Conservation (phyloP, 202 grass and related monocot species). For the Schoenoplectus triqueter region DNA sequence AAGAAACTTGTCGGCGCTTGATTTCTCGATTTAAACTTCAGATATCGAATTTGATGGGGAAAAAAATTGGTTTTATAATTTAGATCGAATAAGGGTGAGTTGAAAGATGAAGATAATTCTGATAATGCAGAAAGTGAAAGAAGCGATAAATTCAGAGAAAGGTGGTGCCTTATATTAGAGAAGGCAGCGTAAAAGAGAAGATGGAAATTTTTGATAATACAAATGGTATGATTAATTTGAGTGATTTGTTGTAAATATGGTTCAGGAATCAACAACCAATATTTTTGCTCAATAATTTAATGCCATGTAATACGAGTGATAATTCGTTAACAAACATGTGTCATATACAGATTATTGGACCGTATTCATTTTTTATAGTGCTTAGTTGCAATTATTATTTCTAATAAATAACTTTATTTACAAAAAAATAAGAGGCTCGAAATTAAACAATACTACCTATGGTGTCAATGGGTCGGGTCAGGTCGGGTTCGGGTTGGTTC, state of each 20-base stretch:
- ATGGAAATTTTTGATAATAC: background rate
- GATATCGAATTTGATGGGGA: background rate
- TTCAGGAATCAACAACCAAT: background rate
- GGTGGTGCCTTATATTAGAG: constrained; percentile 17
- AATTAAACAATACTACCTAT: no score
- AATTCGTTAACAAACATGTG: background rate
- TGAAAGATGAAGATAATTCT: constrained; percentile 5
- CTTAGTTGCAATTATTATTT: background rate
- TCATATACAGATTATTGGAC: background rate
- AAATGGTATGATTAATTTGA: background rate
- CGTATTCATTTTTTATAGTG: background rate
- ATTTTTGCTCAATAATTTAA: constrained; percentile 12
- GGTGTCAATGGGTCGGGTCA: no score
- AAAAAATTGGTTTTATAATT: background rate
- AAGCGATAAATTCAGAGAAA: constrained; percentile 17
- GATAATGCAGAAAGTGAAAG: constrained; percentile 30
- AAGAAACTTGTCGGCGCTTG: background rate
- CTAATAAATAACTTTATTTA: background rate
- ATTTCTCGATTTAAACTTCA: background rate
- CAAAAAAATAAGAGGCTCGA: background rate
- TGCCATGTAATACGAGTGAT: background rate
- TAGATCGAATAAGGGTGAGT: background rate
- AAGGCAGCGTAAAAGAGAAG: constrained; percentile 27
- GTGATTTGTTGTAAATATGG: constrained; percentile 22
- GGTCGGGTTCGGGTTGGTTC: no score